Evolutionary conservation across 2,329 filamentous ascomycete species (phyloP).

Genomic region (Ceratocystiopsis minuta): DNA sequence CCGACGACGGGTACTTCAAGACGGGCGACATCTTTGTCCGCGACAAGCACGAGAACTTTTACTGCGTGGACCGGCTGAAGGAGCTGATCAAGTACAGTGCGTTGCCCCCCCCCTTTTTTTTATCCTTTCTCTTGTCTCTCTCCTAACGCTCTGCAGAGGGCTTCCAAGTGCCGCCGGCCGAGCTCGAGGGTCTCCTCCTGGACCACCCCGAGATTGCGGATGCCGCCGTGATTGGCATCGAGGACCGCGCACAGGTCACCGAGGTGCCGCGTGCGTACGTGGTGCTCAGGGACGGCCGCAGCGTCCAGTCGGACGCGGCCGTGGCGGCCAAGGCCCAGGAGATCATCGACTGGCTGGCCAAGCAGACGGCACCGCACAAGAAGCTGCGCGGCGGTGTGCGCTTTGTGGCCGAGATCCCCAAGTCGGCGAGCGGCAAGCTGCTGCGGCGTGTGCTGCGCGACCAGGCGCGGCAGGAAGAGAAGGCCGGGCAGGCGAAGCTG

Average conservation of each 20-base stretch:
- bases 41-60: constrained; percentile 64
- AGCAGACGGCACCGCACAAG: constrained; percentile 34
- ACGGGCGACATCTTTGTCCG: constrained; percentile 76
- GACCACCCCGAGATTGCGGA: constrained; percentile 30
- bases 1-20: constrained; percentile 68
- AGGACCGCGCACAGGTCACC: constrained; percentile 41
- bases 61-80: constrained; percentile 75
- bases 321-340: constrained; percentile 22
- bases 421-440: constrained; percentile 41
- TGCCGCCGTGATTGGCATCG: constrained; percentile 44
- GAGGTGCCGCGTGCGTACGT: constrained; percentile 52
- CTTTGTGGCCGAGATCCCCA: constrained; percentile 53
- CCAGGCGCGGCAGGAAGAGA: constrained; percentile 19
- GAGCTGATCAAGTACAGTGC: constrained; percentile 43
- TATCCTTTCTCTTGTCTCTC: not conserved
- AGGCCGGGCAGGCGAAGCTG: constrained; percentile 21
- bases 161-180: constrained; percentile 52
- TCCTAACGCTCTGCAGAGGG: constrained; percentile 34
- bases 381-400: constrained; percentile 51
- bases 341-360: constrained; percentile 20
- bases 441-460: constrained; percentile 25
- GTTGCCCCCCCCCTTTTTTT: constrained; percentile 10
- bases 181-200: constrained; percentile 34
- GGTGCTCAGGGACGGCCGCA: constrained; percentile 23
- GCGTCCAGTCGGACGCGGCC: constrained; percentile 12